phyloP scores from a whole-genome alignment of 768 basidiomycete genomes.

The Pleurotus djamor region DNA sequence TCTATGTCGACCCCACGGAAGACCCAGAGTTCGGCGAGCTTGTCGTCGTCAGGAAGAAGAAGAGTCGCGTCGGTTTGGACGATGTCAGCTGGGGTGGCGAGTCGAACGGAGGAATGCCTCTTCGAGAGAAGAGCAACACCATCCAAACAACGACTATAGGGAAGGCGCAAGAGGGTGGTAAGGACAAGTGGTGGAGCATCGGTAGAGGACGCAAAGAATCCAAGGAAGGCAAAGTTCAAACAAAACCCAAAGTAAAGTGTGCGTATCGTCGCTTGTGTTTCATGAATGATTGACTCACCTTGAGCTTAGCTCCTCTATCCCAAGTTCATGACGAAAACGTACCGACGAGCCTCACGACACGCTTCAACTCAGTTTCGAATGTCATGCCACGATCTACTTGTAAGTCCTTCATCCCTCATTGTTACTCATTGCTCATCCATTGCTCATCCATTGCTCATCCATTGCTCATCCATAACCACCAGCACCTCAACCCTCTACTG shows the following conservation, averaged over 20 bases:
- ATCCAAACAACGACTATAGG: slow-evolving; percentile 18
- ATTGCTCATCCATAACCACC: neutral
- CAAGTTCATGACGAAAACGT: slow-evolving; percentile 6
- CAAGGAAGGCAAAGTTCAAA: slow-evolving; percentile 55
- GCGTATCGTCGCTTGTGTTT: slow-evolving; percentile 19
- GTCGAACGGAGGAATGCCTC: slow-evolving; percentile 30
- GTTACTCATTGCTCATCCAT: neutral
- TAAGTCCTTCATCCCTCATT: slow-evolving; percentile 18
- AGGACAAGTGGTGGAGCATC: slow-evolving; percentile 82
- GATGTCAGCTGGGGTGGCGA: slow-evolving; percentile 61
- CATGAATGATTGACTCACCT: neutral
- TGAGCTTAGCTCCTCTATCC: slow-evolving; percentile 6
- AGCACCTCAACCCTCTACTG: slow-evolving; percentile 4
- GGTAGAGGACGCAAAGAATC: slow-evolving; percentile 72
- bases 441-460: too few species aligned
- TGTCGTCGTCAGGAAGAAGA: slow-evolving; percentile 76
- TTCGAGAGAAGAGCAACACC: slow-evolving; percentile 12
- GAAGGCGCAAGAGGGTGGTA: slow-evolving; percentile 39
- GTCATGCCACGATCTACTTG: slow-evolving; percentile 12
- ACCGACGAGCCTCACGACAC: slow-evolving; percentile 33
- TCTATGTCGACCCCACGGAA: slow-evolving; percentile 62
- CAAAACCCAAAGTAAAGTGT: slow-evolving; percentile 37
- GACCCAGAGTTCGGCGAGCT: slow-evolving; percentile 71
- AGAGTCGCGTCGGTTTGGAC: slow-evolving; percentile 58
- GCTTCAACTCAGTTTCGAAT: slow-evolving; percentile 60